Evolutionary conservation across 768 basidiomycete genomes (phyloP), one percentile per base, ranked within the genome.

Genomic region (Mycena rebaudengoi): DNA sequence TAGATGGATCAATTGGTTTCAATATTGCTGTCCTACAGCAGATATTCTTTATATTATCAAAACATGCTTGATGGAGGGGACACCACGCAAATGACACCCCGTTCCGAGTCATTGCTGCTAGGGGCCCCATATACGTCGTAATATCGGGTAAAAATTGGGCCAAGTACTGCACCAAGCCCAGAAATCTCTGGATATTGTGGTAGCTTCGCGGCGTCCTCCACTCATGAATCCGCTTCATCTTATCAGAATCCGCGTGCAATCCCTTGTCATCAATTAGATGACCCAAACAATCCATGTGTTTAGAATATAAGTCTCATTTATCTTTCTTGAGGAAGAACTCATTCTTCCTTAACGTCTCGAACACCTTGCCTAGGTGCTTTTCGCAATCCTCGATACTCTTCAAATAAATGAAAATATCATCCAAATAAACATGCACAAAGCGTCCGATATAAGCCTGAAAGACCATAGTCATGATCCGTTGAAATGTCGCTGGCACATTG

Each of bases 371-470:
- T 0, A 82, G 62, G 57, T 78, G 72, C 1, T 54, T 10, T 20
- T 73, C 61, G 43, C 80, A 79, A 0, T 79, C 80, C 21, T 74
- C 70, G 3, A 78, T 56, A 0, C 73, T 66, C 14, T 74, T 55
- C 0, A 75, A 76, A 65, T 61, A 79, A 0, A 80, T 59, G 33
- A 79, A 76, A 1, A 81, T 74, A 51, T 80, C 73, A 54, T 82
- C 78, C 12, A 80, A 65, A 64, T 79, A 80, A 4, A 73, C 70
- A 44, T 79, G 72, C 2, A 80, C 39, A 58, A 75, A 78, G 3
- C 43, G 14, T 0, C 75, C 74, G 3, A 80, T 71, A 29, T 61
- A 41, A 0, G 74, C 67, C 0, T 65, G 53, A 30, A 81, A 77
- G 10, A 79, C 68, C 11, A 46, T n/a, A 0, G 69, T 77, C 69